Base-by-base conservation (phyloP, 1,139 yeast genomes). In the Geotrichum aggregatum region DNA sequence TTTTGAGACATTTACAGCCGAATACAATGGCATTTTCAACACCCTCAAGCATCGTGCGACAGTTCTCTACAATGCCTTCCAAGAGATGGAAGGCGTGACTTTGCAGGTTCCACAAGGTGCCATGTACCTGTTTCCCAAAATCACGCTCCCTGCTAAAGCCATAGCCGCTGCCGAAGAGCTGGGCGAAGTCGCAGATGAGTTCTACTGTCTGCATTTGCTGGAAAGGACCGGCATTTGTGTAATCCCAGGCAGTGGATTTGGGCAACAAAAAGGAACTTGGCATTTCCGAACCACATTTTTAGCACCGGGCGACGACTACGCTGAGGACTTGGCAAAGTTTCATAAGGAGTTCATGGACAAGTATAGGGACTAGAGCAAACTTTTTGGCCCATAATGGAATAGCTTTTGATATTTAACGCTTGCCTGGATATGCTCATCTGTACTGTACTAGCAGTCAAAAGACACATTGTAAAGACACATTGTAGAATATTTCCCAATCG, bases 191-290 rank as follows among this genome's bases (percentile, higher is more conserved):
- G 82, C 91, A 36, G 98, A 94, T 68, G 96, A 87, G 66, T 78
- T 86, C 59, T 94, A 92, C 73, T 89, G 97, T 69, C 76, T 84
- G 66, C 83, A 84, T 61, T 73, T 92, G 56, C 76, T 92, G 59
- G 92, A 91, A 61, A 69, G 71, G 52, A 89, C 98, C n/a, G 99
- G 98, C 62, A 89, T 92, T 58, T 94, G 98, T 71, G 88, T 95
- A 52, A 95, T 92, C 57, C 98, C 98, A 31, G 99, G 98, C 40
- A 82, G 89, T 43, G 98, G 98, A 1, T 94, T 92, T 64, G 98
- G 98, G 39, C 98, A 94, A 72, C 84, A 76, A 46, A 82, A 82
- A 49, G 95, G 87, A 22, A 88, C 97, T 8, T 86, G 77, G 73
- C 98, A 92, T 68, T 78, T 92, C 64, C 82, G 98, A 75, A 92